Evolutionary conservation across 139 green algal genomes (phyloP).

Genomic region (Haematococcus sp.): DNA sequence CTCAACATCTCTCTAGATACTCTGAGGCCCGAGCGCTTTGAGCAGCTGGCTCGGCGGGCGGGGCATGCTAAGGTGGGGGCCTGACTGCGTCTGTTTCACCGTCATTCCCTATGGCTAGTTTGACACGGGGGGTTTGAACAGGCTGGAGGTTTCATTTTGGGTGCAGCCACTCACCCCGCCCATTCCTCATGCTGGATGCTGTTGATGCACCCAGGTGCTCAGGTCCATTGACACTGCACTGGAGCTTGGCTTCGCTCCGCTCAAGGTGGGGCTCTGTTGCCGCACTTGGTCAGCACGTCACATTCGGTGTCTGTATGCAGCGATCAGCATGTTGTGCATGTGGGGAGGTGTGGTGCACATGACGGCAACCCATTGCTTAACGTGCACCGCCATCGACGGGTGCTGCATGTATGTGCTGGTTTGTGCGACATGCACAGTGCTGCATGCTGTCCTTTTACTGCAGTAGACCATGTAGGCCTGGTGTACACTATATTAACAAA

Average conservation of each 20-base stretch:
- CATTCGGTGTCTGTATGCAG: background rate
- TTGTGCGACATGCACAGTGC: no score
- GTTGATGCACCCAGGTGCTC: no score
- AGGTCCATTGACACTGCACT: conserved; percentile 72
- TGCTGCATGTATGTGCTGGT: no score
- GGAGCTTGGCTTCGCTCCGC: conserved; percentile 74
- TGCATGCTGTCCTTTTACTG: background rate
- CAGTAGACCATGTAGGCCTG: background rate
- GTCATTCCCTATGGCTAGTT: no score
- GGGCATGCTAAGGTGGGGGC: conserved; percentile 50
- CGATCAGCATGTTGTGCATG: background rate
- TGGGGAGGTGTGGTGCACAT: background rate
- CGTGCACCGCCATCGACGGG: background rate
- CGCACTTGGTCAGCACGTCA: background rate
- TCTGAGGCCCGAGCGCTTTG: conserved; percentile 83
- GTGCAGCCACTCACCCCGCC: no score
- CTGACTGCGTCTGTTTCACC: no score
- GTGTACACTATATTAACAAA: no score
- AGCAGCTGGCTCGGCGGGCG: conserved; percentile 78
- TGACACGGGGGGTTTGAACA: no score
- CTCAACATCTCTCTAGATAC: conserved; percentile 97
- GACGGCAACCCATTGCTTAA: background rate
- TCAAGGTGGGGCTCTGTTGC: conserved; percentile 58
- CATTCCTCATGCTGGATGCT: no score
- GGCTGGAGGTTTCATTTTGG: no score